Evolutionary conservation across 1,139 yeast species (phyloP).

Genomic region (Kodamaea sp.): DNA sequence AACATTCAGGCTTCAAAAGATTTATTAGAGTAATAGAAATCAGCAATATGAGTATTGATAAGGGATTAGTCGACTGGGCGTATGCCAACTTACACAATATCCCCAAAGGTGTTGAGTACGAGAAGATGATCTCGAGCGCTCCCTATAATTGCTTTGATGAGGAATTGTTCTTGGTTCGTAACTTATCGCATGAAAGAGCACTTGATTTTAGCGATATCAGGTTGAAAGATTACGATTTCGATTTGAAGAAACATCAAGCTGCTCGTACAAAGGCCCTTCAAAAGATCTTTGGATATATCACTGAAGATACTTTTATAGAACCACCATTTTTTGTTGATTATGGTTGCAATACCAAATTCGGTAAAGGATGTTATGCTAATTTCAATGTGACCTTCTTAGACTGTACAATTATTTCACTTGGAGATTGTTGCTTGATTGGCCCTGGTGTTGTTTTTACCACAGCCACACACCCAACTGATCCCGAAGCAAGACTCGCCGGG

Average conservation of each 20-base stretch:
- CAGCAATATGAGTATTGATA: not conserved
- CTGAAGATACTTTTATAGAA: conserved; percentile 40
- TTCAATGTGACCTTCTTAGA: conserved; percentile 57
- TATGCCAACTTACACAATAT: conserved; percentile 37
- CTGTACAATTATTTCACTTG: conserved; percentile 58
- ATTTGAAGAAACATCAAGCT: conserved; percentile 23
- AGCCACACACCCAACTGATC: conserved; percentile 62
- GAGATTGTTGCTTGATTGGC: conserved; percentile 57
- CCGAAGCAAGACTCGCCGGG: conserved; percentile 39
- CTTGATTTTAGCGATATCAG: conserved; percentile 39
- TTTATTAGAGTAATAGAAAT: too few relatives aligned
- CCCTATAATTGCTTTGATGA: conserved; percentile 32
- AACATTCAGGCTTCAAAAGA: too few relatives aligned
- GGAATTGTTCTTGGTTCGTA: conserved; percentile 23
- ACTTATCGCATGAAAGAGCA: conserved; percentile 29
- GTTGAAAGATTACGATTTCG: conserved; percentile 32
- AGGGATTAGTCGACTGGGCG: conserved; percentile 40
- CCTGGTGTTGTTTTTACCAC: conserved; percentile 61
- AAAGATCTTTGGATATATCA: conserved; percentile 45
- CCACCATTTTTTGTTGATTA: conserved; percentile 57
- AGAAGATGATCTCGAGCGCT: conserved; percentile 36
- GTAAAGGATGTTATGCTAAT: conserved; percentile 51
- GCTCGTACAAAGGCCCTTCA: conserved; percentile 36
- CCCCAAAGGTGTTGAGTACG: conserved; percentile 44
- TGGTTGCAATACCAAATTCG: conserved; percentile 51